phyloP scores from a whole-genome alignment of 371 early-diverging fungal species.

The Mortierella sp. region DNA sequence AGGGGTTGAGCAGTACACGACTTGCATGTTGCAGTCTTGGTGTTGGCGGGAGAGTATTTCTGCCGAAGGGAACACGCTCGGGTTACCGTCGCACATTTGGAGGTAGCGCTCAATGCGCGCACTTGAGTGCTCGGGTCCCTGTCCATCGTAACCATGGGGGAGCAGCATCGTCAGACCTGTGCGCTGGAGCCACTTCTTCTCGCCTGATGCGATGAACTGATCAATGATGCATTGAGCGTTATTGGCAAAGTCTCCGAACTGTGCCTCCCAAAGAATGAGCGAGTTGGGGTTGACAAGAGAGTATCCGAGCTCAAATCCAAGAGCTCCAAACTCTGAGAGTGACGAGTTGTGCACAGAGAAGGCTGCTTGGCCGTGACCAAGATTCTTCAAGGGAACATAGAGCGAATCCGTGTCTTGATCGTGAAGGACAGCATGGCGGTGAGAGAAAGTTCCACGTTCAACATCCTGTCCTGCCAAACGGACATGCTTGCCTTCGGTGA shows the following conservation, averaged over 20 bases:
- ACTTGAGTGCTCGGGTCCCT: constrained; percentile 97
- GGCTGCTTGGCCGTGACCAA: constrained; percentile 83
- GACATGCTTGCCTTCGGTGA: constrained; percentile 91
- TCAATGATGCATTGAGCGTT: constrained; percentile 97
- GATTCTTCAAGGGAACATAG: constrained; percentile 84
- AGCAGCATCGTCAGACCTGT: constrained; percentile 91
- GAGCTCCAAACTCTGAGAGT: constrained; percentile 93
- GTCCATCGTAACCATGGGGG: constrained; percentile 98
- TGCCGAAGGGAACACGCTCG: constrained; percentile 82
- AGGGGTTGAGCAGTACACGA: constrained; percentile 94
- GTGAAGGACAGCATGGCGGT: constrained; percentile 95
- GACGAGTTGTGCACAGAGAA: constrained; percentile 95
- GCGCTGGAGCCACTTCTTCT: constrained; percentile 97
- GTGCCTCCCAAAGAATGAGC: constrained; percentile 97
- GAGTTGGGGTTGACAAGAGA: constrained; percentile 93
- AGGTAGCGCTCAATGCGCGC: constrained; percentile 95
- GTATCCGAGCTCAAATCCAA: constrained; percentile 98
- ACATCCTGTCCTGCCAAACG: constrained; percentile 97
- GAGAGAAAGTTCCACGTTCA: constrained; percentile 98
- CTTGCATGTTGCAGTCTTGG: constrained; percentile 98
- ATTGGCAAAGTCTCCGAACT: constrained; percentile 98
- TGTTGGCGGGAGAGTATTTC: constrained; percentile 88
- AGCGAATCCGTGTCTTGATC: constrained; percentile 83
- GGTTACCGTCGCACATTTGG: constrained; percentile 94
- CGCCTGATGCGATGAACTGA: constrained; percentile 95